phyloP scores from a whole-genome alignment of 2,329 filamentous ascomycete species.

The Knoxdaviesia proteae region DNA sequence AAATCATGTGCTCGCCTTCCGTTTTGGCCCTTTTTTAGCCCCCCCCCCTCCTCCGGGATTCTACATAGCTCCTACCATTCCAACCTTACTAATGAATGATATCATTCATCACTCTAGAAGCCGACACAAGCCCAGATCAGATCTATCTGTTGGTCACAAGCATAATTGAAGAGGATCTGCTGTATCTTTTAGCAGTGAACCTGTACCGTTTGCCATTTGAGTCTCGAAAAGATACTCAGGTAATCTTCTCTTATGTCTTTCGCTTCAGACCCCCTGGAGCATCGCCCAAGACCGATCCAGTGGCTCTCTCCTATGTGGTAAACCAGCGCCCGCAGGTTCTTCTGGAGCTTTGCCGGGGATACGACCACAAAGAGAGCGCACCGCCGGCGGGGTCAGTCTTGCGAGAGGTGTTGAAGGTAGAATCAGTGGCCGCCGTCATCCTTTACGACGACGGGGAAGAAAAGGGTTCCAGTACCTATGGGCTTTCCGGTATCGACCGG shows the following conservation, averaged over 20 bases:
- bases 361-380: conserved; percentile 76
- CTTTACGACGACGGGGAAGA: conserved; percentile 74
- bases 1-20: no score
- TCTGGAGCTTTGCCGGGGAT: conserved; percentile 71
- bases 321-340: conserved; percentile 72
- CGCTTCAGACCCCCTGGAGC: conserved; percentile 59
- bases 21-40: no score
- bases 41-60: no score
- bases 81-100: no score
- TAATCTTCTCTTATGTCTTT: conserved; percentile 88
- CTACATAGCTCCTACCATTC: no score
- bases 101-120: conserved; percentile 31
- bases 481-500: conserved; percentile 57
- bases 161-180: conserved; percentile 73
- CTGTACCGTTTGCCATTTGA: conserved; percentile 84
- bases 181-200: conserved; percentile 63
- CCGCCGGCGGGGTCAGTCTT: conserved; percentile 80
- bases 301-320: conserved; percentile 75
- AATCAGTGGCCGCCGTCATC: conserved; percentile 76
- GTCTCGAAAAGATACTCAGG: conserved; percentile 84
- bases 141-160: conserved; percentile 69
- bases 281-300: conserved; percentile 50
- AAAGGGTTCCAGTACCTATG: conserved; percentile 49
- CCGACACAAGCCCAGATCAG: conserved; percentile 69
- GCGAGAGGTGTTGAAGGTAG: conserved; percentile 72